Base-by-base conservation (phyloP, 2,329 filamentous ascomycete genomes). In the Fusarium tricinctum region DNA sequence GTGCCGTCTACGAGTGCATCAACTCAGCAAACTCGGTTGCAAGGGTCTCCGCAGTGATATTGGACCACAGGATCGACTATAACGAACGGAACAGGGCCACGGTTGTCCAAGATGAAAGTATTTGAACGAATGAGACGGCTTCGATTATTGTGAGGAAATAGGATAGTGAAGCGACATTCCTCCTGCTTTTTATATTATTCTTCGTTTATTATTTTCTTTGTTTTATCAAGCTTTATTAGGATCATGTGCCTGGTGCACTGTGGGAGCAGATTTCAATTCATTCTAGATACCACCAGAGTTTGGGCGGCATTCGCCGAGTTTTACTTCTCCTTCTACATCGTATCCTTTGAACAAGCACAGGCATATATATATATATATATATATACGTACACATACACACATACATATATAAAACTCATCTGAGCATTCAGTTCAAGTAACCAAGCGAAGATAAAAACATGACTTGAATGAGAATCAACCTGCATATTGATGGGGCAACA, bases 1-100 rank as follows among this genome's bases (percentile, higher is more conserved):
- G 84, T 88, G 15, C 85, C 66, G 30, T 54, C 86, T 15, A 26
- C 58, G 44, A 60, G 39, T 46, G 52, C 57, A 58, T 32, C 57
- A 49, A 40, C 46, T 43, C 59, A 54, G 14, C 66, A 68, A 39
- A 32, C 30, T 13, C 58, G 68, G 33, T 42, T 54, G n/a, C 66
- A 70, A 26, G 58, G 38, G 19, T 68, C 62, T 9, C 56, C 52
- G 12, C 43, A 49, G 58, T 54, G 49, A 38, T 32, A 55, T 28
- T 30, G 42, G 49, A 30, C 33, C 20, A n/a, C 35, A 17, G 46
- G 19, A 43, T 20, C 17, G n/a, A n/a, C 23, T 39, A 46, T 46
- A 42, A 58, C 12, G 14, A 42, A 58, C 12, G 14, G 20, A 32
- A 55, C 22, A 56, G 40, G 26, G 44, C 23, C 22, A 49, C 19